Conservation (phyloP, 257 asterid genomes). For the Rhazya stricta region DNA sequence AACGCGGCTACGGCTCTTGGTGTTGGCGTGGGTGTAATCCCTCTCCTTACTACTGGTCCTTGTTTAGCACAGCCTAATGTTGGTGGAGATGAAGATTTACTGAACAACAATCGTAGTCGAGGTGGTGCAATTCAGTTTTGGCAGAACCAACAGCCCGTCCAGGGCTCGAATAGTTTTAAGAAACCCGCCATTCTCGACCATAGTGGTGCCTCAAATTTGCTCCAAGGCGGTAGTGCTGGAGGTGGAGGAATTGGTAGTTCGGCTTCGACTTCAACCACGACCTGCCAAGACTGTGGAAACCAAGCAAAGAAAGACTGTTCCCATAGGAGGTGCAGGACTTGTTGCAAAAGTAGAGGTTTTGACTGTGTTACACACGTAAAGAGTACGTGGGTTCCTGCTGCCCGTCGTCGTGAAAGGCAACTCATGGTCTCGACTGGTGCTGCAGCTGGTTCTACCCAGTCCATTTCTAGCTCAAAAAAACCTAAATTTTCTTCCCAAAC, state of each 20-base stretch:
- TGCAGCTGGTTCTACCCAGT: conserved; percentile 52
- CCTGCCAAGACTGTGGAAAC: conserved; percentile 11
- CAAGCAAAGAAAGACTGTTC: conserved; percentile 12
- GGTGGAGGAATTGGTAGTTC: conserved; percentile 4
- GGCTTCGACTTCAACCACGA: conserved; percentile 24
- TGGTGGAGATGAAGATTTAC: background rate
- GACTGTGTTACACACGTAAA: conserved; percentile 10
- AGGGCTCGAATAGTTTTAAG: conserved; percentile 26
- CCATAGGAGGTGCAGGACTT: conserved; percentile 10
- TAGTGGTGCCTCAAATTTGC: background rate
- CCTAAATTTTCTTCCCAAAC: conserved; percentile 62
- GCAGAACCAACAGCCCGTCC: background rate
- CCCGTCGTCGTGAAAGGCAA: conserved; percentile 72
- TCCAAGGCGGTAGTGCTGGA: conserved; percentile 18
- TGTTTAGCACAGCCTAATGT: conserved; percentile 2
- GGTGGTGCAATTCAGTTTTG: conserved; percentile 10
- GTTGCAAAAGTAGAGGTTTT: conserved; percentile 12
- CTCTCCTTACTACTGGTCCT: conserved; percentile 3
- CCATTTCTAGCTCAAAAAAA: conserved; percentile 56
- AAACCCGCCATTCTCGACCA: background rate
- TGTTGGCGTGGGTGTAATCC: background rate
- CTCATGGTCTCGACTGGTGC: conserved; percentile 24
- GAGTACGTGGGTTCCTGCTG: conserved; percentile 15
- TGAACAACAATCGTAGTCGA: background rate
- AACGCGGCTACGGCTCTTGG: conserved; percentile 1